phyloP scores from a whole-genome alignment of 2,329 filamentous ascomycete species.

The Aspergillus aculeatus region DNA sequence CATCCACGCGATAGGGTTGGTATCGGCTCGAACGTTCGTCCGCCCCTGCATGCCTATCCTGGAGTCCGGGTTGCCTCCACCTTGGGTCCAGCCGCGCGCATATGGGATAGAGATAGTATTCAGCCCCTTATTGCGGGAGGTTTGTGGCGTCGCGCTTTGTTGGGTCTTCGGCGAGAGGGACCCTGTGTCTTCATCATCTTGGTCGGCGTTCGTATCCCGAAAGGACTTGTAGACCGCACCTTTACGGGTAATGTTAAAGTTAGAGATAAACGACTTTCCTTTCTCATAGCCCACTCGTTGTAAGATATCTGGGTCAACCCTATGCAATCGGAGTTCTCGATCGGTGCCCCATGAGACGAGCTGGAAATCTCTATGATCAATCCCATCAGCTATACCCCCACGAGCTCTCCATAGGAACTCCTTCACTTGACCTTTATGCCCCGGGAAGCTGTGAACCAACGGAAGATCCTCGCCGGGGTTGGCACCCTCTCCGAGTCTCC shows the following conservation, averaged over 20 bases:
- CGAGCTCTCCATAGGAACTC: constrained; percentile 88
- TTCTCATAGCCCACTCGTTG: constrained; percentile 70
- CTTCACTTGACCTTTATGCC: constrained; percentile 68
- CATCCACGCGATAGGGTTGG: constrained; percentile 64
- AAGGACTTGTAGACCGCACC: constrained; percentile 85
- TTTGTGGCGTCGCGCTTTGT: constrained; percentile 16
- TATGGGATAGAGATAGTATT: constrained; percentile 54
- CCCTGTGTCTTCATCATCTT: constrained; percentile 55
- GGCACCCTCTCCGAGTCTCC: constrained; percentile 47
- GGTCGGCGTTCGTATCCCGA: constrained; percentile 64
- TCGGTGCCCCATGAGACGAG: constrained; percentile 91
- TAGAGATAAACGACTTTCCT: constrained; percentile 63
- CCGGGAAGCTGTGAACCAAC: constrained; percentile 53
- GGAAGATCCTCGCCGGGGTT: constrained; percentile 38
- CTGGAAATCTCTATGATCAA: constrained; percentile 86
- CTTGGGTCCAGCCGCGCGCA: constrained; percentile 48
- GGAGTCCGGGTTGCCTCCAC: constrained; percentile 50
- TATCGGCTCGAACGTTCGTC: constrained; percentile 48
- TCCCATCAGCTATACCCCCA: constrained; percentile 65
- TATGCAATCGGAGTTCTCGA: constrained; percentile 75
- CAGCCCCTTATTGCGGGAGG: constrained; percentile 40
- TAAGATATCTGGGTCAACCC: constrained; percentile 64
- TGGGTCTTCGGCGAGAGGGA: constrained; percentile 30
- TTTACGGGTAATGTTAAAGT: constrained; percentile 72
- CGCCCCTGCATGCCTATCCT: constrained; percentile 50